These are phyloP conservation scores for Globisporangium splendens DNA, from an alignment of 352 stramenopile genomes.

Conservation along the genomic window DNA sequence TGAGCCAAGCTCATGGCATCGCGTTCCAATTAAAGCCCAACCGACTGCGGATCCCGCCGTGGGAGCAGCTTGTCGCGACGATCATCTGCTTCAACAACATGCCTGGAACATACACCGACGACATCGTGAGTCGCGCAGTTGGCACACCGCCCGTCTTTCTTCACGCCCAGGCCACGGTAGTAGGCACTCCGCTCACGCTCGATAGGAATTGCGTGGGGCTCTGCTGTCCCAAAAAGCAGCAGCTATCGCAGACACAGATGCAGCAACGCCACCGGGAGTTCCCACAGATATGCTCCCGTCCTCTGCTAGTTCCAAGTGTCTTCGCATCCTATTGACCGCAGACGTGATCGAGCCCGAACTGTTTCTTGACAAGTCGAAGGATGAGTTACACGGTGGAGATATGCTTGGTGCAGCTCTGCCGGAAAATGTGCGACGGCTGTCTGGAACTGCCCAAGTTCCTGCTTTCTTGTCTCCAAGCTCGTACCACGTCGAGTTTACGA, in stretches of 20 bases:
- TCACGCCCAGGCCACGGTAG: slow-evolving; percentile 44
- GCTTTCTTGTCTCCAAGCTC: neutral
- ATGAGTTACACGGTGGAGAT: neutral
- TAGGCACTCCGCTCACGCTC: slow-evolving; percentile 50
- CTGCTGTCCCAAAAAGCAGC: slow-evolving; percentile 19
- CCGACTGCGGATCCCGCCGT: slow-evolving; percentile 40
- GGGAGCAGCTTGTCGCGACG: slow-evolving; percentile 48
- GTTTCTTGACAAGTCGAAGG: slow-evolving; percentile 41
- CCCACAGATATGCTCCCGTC: slow-evolving; percentile 9
- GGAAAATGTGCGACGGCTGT: neutral
- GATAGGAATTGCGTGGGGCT: slow-evolving; percentile 72
- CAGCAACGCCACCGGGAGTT: slow-evolving; percentile 19
- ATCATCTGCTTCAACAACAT: slow-evolving; percentile 81
- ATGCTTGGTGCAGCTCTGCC: neutral
- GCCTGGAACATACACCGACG: slow-evolving; percentile 59
- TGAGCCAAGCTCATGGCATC: slow-evolving; percentile 46
- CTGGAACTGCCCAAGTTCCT: neutral
- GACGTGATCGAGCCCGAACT: slow-evolving; percentile 66
- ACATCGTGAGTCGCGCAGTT: slow-evolving; percentile 48
- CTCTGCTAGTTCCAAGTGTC: slow-evolving; percentile 36
- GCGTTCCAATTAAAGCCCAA: slow-evolving; percentile 40
- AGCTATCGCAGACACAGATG: neutral
- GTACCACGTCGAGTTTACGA: slow-evolving; percentile 72
- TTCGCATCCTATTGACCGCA: slow-evolving; percentile 55
- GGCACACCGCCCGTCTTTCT: slow-evolving; percentile 61